Conservation (phyloP, 129 eudicot genomes). For the Lactuca sativa region DNA sequence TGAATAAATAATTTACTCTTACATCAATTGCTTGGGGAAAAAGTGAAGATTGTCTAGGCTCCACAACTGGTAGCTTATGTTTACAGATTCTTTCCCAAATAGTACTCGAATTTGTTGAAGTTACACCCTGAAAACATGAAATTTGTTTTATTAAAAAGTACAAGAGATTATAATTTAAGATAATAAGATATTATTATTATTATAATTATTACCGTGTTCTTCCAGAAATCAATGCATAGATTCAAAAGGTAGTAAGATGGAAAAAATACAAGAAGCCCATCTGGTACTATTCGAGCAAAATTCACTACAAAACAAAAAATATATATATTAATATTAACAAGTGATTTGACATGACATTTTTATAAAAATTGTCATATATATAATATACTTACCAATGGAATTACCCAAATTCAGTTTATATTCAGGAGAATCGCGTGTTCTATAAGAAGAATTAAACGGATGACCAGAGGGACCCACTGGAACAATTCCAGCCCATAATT, state of each 20-base stretch:
- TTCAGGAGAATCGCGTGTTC: constrained; percentile 79
- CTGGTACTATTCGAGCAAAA: constrained; percentile 97
- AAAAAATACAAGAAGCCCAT: constrained; percentile 89
- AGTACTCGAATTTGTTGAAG: constrained; percentile 50
- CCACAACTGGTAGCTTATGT: constrained; percentile 88
- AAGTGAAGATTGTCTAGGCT: constrained; percentile 94
- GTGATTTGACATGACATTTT: constrained; percentile 6
- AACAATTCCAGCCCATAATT: constrained; percentile 92
- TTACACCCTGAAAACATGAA: constrained; percentile 45
- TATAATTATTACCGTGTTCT: constrained; percentile 44
- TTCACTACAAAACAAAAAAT: constrained; percentile 53
- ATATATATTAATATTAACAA: constrained; percentile 16
- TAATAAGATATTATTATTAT: no score
- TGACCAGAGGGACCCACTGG: constrained; percentile 93
- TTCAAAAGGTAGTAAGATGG: constrained; percentile 93
- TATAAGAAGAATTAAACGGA: constrained; percentile 85
- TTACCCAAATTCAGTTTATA: constrained; percentile 89
- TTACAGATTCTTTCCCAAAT: constrained; percentile 95
- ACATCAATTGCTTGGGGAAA: constrained; percentile 88
- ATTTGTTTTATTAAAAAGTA: constrained; percentile 21
- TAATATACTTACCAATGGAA: constrained; percentile 72
- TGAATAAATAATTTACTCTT: constrained; percentile 13
- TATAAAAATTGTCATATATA: no score
- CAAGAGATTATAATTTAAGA: background rate
- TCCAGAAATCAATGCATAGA: constrained; percentile 82